phyloP scores from a whole-genome alignment of 192 early-diverging fungal genomes.

The Umbelopsis isabellina region DNA sequence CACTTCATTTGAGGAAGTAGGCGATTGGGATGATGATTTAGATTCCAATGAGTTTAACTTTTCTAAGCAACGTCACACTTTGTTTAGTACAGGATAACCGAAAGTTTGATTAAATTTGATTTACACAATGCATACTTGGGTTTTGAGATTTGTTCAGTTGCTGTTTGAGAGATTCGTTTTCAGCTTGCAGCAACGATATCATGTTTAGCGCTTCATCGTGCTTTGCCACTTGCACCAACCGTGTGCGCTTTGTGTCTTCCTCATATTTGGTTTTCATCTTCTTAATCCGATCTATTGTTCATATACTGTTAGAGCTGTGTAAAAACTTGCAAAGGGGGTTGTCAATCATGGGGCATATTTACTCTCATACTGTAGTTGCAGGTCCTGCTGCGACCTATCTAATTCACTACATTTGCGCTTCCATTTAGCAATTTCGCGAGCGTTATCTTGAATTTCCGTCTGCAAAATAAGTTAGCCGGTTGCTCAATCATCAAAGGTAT shows the following conservation, averaged over 20 bases:
- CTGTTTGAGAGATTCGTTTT: not conserved
- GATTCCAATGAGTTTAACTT: no score
- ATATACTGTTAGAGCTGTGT: not conserved
- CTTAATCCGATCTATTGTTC: not conserved
- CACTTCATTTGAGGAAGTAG: not conserved
- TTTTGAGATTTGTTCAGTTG: not conserved
- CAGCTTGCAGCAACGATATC: not conserved
- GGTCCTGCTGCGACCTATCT: not conserved
- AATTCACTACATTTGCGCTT: slow-evolving; percentile 14
- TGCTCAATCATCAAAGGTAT: no score
- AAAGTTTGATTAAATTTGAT: not conserved
- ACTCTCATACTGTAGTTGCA: slow-evolving; percentile 8
- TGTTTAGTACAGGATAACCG: no score
- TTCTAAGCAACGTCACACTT: no score
- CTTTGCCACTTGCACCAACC: not conserved
- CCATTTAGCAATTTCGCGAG: not conserved
- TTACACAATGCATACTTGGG: not conserved
- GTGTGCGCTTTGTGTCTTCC: slow-evolving; percentile 14
- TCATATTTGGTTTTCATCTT: slow-evolving; percentile 18
- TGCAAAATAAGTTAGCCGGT: not conserved
- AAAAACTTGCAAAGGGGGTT: no score
- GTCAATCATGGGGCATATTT: not conserved
- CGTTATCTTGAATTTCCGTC: slow-evolving; percentile 3
- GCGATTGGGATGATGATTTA: no score
- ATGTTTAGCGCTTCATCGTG: slow-evolving; percentile 8